These are phyloP conservation scores for Pseudocercospora vitis DNA, from an alignment of 2,329 filamentous ascomycete genomes.

Conservation along the genomic window DNA sequence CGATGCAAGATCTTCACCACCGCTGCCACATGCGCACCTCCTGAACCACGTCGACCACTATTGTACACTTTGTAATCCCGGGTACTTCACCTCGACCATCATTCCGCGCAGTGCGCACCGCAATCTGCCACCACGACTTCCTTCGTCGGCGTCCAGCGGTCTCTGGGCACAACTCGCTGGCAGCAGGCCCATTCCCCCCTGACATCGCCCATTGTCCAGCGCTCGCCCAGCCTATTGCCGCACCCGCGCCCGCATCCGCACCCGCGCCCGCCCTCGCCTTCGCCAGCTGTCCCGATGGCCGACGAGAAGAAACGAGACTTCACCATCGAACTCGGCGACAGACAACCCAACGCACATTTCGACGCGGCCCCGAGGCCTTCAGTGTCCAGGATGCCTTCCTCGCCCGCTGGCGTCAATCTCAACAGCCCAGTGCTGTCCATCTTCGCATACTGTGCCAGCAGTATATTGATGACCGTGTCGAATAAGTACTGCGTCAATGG, in stretches of 20 bases:
- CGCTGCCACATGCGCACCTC: too few species aligned
- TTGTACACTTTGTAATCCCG: background rate
- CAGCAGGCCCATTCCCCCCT: constrained; percentile 27
- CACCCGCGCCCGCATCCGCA: constrained; percentile 1
- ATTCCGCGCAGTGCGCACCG: constrained; percentile 21
- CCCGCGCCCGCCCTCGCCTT: too few species aligned
- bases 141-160: constrained; percentile 35
- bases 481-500: constrained; percentile 98
- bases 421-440: constrained; percentile 78
- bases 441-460: constrained; percentile 86
- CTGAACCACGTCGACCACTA: background rate
- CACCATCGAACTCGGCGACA: constrained; percentile 67
- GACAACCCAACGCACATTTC: constrained; percentile 51
- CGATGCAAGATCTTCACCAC: too few species aligned
- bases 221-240: constrained; percentile 10
- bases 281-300: constrained; percentile 61
- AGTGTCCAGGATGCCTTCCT: constrained; percentile 52
- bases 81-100: background rate
- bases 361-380: constrained; percentile 32
- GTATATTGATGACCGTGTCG: constrained; percentile 99
- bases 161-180: constrained; percentile 29
- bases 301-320: constrained; percentile 88
- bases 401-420: constrained; percentile 44
- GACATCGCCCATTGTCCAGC: constrained; percentile 13
- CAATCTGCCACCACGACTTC: constrained; percentile 31